These are phyloP conservation scores for Scopulariopsis brevicaulis DNA, from an alignment of 2,329 filamentous ascomycete species.

Conservation along the genomic window DNA sequence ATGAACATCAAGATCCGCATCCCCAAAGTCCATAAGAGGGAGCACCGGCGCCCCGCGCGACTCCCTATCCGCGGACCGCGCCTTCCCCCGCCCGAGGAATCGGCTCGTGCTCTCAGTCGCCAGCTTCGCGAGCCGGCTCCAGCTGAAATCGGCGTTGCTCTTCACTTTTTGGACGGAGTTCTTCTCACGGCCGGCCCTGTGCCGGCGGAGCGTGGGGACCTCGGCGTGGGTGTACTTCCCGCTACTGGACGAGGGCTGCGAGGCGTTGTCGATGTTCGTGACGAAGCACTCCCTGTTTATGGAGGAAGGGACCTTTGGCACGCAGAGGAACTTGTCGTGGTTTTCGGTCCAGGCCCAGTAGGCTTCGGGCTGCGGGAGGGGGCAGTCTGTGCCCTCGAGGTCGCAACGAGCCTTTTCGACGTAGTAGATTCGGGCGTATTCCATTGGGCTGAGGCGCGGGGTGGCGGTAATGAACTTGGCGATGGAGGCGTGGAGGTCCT, in stretches of 20 bases:
- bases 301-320: background rate
- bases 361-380: conserved; percentile 17
- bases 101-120: background rate
- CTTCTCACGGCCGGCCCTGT: background rate
- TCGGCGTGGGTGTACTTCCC: background rate
- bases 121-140: background rate
- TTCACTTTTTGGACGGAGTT: background rate
- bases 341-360: conserved; percentile 20
- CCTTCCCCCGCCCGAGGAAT: background rate
- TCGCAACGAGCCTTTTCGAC: conserved; percentile 18
- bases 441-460: conserved; percentile 26
- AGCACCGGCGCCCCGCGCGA: background rate
- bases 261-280: background rate
- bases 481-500: background rate
- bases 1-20: background rate
- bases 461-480: conserved; percentile 9
- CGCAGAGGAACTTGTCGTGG: background rate
- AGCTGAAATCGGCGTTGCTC: background rate
- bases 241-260: background rate
- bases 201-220: background rate
- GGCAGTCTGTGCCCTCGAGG: conserved; percentile 13
- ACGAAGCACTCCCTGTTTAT: background rate
- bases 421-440: conserved; percentile 23
- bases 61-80: background rate
- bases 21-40: background rate